Percentiles rank a stretch among this genome's conserved stretches.
These are phyloP conservation scores for Aspergillus sclerotialis DNA, from an alignment of 2,329 filamentous ascomycete genomes.

Conservation along the genomic window DNA sequence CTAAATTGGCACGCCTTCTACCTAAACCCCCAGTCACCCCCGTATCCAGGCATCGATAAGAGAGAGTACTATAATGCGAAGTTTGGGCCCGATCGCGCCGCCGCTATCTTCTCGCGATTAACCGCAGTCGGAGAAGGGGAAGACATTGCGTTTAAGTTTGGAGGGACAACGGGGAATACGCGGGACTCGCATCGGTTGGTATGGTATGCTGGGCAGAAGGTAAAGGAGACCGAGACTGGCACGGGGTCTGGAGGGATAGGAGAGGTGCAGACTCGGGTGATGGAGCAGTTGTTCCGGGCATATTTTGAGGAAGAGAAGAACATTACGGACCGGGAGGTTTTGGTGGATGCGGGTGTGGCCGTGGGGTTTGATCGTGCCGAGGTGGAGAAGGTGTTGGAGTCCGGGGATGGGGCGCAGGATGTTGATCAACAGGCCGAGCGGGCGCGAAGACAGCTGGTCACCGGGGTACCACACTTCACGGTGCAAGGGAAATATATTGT, in stretches of 20 bases:
- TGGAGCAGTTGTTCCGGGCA: conserved; percentile 56
- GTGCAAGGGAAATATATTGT: conserved; percentile 63
- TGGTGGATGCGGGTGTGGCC: conserved; percentile 47
- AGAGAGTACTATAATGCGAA: conserved; percentile 53
- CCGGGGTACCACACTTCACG: conserved; percentile 68
- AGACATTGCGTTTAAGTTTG: conserved; percentile 67
- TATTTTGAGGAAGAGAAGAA: conserved; percentile 62
- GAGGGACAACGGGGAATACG: conserved; percentile 67
- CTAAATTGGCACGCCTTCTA: conserved; percentile 76
- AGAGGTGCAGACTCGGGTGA: conserved; percentile 52
- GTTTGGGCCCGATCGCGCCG: conserved; percentile 56
- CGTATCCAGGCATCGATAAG: conserved; percentile 45
- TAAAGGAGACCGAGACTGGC: conserved; percentile 6
- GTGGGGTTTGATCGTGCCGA: conserved; percentile 49
- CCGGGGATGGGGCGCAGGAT: conserved; percentile 49
- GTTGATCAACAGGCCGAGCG: conserved; percentile 52
- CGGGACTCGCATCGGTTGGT: conserved; percentile 72
- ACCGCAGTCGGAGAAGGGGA: conserved; percentile 52
- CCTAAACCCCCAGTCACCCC: conserved; percentile 60
- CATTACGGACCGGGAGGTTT: conserved; percentile 51
- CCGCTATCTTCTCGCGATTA: conserved; percentile 54
- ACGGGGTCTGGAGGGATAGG: conserved; percentile 20
- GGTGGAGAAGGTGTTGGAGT: conserved; percentile 48
- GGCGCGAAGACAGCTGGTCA: conserved; percentile 49
- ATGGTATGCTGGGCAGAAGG: conserved; percentile 57